phyloP scores from a whole-genome alignment of 495 filamentous ascomycete genomes.

The Podospora didyma region DNA sequence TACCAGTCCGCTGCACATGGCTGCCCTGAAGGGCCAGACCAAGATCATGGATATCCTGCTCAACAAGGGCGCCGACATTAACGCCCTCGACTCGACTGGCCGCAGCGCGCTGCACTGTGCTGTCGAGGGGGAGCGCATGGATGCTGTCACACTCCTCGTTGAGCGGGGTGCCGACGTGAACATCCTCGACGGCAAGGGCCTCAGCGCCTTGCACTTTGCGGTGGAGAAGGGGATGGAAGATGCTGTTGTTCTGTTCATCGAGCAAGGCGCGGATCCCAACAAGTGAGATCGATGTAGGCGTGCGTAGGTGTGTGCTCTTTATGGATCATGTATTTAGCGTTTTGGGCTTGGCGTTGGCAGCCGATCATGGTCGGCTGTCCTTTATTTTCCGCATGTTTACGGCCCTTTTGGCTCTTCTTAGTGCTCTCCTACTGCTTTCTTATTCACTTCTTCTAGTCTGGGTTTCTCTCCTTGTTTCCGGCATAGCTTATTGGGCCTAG shows the following conservation, averaged over 20 bases:
- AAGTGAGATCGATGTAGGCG: constrained; percentile 2
- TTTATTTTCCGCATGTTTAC: too few species aligned
- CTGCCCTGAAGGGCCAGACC: constrained; percentile 22
- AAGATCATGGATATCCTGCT: constrained; percentile 31
- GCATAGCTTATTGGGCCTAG: too few species aligned
- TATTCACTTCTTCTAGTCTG: too few species aligned
- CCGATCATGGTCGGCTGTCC: too few species aligned
- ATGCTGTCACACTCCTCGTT: constrained; percentile 17
- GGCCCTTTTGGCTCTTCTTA: too few species aligned
- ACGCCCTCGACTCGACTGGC: constrained; percentile 24
- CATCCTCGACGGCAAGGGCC: constrained; percentile 11
- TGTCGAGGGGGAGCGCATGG: constrained; percentile 20
- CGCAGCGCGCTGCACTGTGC: constrained; percentile 29
- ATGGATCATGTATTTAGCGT: too few species aligned
- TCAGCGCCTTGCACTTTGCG: constrained; percentile 19
- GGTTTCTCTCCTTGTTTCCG: too few species aligned
- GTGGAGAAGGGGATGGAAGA: constrained; percentile 29
- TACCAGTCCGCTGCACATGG: constrained; percentile 25
- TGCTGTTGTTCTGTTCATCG: constrained; percentile 23
- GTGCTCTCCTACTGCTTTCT: too few species aligned
- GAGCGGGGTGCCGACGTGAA: constrained; percentile 21
- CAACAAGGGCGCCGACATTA: constrained; percentile 27
- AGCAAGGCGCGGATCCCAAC: constrained; percentile 26
- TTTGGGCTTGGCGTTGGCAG: too few species aligned
- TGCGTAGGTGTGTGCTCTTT: too few species aligned